Evolutionary conservation across 2,329 filamentous ascomycete species (phyloP), one percentile per base, ranked within the genome.

Genomic region (Botrytis paeoniae): DNA sequence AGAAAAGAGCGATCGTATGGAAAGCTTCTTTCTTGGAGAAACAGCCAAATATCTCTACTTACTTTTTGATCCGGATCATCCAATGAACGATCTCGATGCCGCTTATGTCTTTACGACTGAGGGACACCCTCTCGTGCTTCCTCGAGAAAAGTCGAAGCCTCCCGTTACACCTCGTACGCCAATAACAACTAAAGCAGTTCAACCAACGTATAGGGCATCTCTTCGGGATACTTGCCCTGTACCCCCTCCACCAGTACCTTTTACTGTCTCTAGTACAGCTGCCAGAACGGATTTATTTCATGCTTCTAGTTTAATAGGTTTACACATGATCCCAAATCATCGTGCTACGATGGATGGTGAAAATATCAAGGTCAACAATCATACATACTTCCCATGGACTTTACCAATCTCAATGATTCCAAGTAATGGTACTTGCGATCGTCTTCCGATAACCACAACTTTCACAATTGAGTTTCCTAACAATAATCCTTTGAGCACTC

Each of bases 1-100:
- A 5, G 93, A 98, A 82, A 89, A 94, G 82, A 93, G 89, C 77
- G 95, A 99, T 81, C 92, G 96, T 48, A 98, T 98, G 96, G 96
- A 99, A 83, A 98, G 95, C 81, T 99, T 98, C 86, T 98, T 98
- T 80, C 86, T 99, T 1, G 95, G 96, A 22, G 96, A 99, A 83
- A 99, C 96, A 1, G 91, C 94, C 62, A 98, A 98, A 82, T 99
- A 99, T 81, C 85, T 99, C 75, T 98, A 97, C 81, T 85, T 99
- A 71, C 88, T 98, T 3, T 98, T 97, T 81, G 93, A 97, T 76
- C 87, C 91, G 7, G 87, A 90, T 22, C 96, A 98, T 82, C 94
- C 95, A 0, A 84, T 99, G 60, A 98, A 98, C 82, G 91, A 89
- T 32, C 84, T 97, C 57, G 96, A 98, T 82, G 90, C 91, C 0